Evolutionary conservation across 2,329 filamentous ascomycete genomes (phyloP).

Genomic region (Colletotrichum lini): DNA sequence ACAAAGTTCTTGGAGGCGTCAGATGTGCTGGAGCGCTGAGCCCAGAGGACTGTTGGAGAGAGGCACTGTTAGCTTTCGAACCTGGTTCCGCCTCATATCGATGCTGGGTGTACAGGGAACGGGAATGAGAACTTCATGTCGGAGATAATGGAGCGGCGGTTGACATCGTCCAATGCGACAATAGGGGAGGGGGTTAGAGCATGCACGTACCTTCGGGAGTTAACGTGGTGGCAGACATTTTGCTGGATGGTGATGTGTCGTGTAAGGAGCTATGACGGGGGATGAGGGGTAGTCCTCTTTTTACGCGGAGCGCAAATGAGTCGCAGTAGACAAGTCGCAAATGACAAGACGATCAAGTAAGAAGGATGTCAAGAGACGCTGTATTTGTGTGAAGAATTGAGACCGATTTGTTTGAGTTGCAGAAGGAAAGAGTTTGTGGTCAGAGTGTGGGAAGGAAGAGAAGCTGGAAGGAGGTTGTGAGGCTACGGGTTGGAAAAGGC

Average conservation of each 20-base stretch:
- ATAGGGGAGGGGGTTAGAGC: background rate
- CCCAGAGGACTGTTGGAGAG: slow-evolving; percentile 85
- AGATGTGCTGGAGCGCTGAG: slow-evolving; percentile 88
- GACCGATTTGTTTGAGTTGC: slow-evolving; percentile 19
- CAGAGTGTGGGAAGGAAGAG: slow-evolving; percentile 22
- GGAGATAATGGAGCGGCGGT: slow-evolving; percentile 13
- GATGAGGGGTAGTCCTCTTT: slow-evolving; percentile 37
- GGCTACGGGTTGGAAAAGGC: slow-evolving; percentile 39
- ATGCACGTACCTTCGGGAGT: slow-evolving; percentile 58
- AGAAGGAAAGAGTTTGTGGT: slow-evolving; percentile 4
- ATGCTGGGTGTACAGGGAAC: background rate
- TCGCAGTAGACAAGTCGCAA: slow-evolving; percentile 31
- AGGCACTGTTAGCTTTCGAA: slow-evolving; percentile 17
- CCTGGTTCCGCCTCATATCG: background rate
- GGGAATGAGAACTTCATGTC: background rate
- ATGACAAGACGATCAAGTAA: background rate
- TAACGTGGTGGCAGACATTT: slow-evolving; percentile 49
- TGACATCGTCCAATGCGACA: background rate
- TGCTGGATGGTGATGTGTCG: slow-evolving; percentile 38
- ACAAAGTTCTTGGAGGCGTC: slow-evolving; percentile 93
- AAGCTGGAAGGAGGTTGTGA: slow-evolving; percentile 38
- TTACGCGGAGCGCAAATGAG: slow-evolving; percentile 35
- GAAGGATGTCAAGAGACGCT: background rate
- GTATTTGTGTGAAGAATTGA: slow-evolving; percentile 11
- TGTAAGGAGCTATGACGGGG: slow-evolving; percentile 40